phyloP scores from a whole-genome alignment of 371 early-diverging fungal species.

The Entomophthora muscae region DNA sequence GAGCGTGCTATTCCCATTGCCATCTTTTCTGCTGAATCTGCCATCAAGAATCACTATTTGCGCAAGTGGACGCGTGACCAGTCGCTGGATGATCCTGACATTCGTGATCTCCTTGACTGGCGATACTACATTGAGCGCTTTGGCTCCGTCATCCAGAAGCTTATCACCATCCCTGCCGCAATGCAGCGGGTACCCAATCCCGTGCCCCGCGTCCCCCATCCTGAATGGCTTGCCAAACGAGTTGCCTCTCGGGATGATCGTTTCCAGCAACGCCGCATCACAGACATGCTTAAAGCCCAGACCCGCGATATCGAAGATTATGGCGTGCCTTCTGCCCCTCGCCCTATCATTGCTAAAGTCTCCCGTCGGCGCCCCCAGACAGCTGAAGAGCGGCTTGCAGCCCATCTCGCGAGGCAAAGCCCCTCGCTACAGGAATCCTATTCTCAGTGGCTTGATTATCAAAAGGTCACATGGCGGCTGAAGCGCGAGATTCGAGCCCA shows the following conservation, averaged over 20 bases:
- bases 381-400: constrained; percentile 3
- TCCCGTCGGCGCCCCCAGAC: neutral
- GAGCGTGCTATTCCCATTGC: constrained; percentile 95
- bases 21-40: constrained; percentile 70
- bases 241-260: constrained; percentile 51
- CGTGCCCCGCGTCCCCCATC: constrained; percentile 78
- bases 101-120: constrained; percentile 96
- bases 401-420: constrained; percentile 9
- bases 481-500: constrained; percentile 20
- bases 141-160: constrained; percentile 86
- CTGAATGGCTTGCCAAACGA: constrained; percentile 85
- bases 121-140: constrained; percentile 95
- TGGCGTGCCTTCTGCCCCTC: constrained; percentile 10
- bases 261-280: constrained; percentile 69
- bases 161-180: constrained; percentile 98
- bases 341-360: neutral
- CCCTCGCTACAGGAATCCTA: constrained; percentile 39
- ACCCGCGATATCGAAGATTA: constrained; percentile 38
- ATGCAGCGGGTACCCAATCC: constrained; percentile 93
- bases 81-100: constrained; percentile 46
- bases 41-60: constrained; percentile 66
- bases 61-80: constrained; percentile 87
- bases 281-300: constrained; percentile 50
- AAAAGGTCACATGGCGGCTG: constrained; percentile 52
- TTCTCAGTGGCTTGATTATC: constrained; percentile 36